These are phyloP conservation scores for Cercophora newfieldiana DNA, from an alignment of 495 filamentous ascomycete genomes.

Conservation along the genomic window DNA sequence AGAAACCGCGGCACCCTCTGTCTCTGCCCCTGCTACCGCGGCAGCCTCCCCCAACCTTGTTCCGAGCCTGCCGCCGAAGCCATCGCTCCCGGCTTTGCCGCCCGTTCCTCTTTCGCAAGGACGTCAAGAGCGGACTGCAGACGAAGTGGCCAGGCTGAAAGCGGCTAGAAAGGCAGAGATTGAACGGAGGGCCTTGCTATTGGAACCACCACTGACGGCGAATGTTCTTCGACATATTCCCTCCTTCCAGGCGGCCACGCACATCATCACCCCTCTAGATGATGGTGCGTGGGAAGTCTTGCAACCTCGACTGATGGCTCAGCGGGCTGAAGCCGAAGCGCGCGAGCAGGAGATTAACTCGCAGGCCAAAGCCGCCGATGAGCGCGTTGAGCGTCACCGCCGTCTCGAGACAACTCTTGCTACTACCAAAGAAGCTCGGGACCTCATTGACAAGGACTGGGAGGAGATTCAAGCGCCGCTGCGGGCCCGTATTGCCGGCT, in stretches of 20 bases:
- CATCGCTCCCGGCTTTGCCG: not conserved
- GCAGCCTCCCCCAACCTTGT: not conserved
- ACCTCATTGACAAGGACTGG: constrained; percentile 63
- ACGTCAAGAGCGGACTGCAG: constrained; percentile 43
- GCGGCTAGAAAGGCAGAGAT: constrained; percentile 63
- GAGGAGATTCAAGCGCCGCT: constrained; percentile 66
- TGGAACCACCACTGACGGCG: constrained; percentile 62
- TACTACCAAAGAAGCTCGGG: constrained; percentile 56
- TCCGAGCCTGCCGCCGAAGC: constrained; percentile 7
- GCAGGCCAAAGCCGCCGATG: constrained; percentile 44
- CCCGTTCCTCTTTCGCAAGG: constrained; percentile 9
- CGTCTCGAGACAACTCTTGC: constrained; percentile 29
- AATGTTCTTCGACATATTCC: constrained; percentile 63
- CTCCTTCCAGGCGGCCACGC: constrained; percentile 67
- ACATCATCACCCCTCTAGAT: constrained; percentile 62
- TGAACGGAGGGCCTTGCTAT: constrained; percentile 60
- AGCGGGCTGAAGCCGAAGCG: constrained; percentile 59
- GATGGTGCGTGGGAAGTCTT: constrained; percentile 66
- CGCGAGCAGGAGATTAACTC: constrained; percentile 48
- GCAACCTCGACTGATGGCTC: constrained; percentile 63
- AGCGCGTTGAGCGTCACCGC: constrained; percentile 21
- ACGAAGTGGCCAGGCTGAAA: constrained; percentile 55
- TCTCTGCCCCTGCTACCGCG: not conserved
- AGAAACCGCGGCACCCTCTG: not conserved
- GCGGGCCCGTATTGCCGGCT: constrained; percentile 56